Evolutionary conservation across 805 yeast species (phyloP), one percentile per base, ranked within the genome.

Genomic region (Hanseniaspora lachancei): DNA sequence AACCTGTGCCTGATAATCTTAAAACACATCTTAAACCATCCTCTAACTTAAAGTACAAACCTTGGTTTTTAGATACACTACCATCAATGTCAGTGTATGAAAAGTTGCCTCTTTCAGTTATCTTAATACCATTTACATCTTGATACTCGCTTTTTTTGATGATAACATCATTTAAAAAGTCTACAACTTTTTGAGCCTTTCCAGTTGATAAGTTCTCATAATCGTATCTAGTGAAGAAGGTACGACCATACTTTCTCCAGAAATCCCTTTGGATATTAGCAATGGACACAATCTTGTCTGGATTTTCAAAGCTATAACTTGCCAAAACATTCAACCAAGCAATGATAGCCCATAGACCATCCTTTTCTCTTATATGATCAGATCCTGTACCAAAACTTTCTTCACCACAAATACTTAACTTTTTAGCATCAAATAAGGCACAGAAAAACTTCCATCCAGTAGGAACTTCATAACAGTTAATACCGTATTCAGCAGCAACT

Each of bases 391-490:
- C 98, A 64, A 91, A 91, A 34, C 95, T 84, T 73, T 91, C 98
- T 72, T 91, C 98, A 63, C 98, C 98, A 72, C 98, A 91, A 66
- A 91, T 91, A 58, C 96, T 86, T 63, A 91, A 77, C 72, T 89
- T 89, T 65, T 87, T 80, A 41, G 95, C 89, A 67, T 91, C 98
- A 64, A 91, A 91, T 61, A 91, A 73, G 5, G 95, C 91, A 72
- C 97, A 89, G 78, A 91, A 91, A 68, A 91, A 91, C 72, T 91
- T 91, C 98, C 98, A 91, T 38, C 97, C 98, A 20, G 98, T 91
- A 55, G 98, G 98, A 6, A 93, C 97, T 71, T 93, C 98, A 70
- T 91, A 91, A 59, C 82, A 74, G 51, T 82, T 72, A 61, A 91
- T 72, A 35, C 84, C 84, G 70, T 87, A 81, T 58, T 75, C 74